A percentile compares a stretch with the other conserved stretches of the same genome.
These are phyloP conservation scores for Aspergillus pseudonomiae DNA, from an alignment of 2,329 filamentous ascomycete species.

Conservation along the genomic window DNA sequence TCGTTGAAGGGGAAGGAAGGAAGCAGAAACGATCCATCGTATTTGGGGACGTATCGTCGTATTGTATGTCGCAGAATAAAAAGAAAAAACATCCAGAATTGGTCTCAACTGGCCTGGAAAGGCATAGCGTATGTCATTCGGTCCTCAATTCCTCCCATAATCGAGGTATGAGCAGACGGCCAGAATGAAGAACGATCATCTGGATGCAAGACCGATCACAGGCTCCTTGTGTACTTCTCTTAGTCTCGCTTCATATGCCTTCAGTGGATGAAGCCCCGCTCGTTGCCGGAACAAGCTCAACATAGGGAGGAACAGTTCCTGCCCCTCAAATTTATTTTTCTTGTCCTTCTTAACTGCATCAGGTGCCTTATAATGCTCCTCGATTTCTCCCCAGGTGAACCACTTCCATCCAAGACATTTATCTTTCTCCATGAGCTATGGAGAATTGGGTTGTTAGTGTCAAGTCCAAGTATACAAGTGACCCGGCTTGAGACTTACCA, in stretches of 20 bases:
- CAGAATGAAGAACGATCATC: too few species aligned
- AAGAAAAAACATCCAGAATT: too few species aligned
- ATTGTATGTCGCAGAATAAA: too few species aligned
- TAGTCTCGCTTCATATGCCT: background rate
- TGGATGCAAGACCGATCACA: too few species aligned
- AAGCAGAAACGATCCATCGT: too few species aligned
- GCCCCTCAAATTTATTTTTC: background rate
- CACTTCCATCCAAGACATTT: conserved; percentile 62
- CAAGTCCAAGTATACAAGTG: background rate
- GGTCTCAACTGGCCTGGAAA: too few species aligned
- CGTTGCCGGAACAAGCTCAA: conserved; percentile 19
- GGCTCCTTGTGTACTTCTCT: too few species aligned
- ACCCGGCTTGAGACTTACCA: conserved; percentile 48
- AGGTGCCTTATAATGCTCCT: conserved; percentile 1
- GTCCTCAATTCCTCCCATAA: too few species aligned
- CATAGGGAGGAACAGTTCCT: conserved; percentile 18
- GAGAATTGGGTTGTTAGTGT: background rate
- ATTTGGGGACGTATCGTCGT: too few species aligned
- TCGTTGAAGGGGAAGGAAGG: too few species aligned
- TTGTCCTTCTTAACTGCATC: conserved; percentile 7
- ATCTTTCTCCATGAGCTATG: conserved; percentile 47
- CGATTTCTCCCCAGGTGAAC: conserved; percentile 53
- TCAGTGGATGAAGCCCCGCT: conserved; percentile 5
- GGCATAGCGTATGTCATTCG: too few species aligned
- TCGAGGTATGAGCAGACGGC: too few species aligned